phyloP scores from a whole-genome alignment of 768 basidiomycete genomes.

The Lentinula sp. region DNA sequence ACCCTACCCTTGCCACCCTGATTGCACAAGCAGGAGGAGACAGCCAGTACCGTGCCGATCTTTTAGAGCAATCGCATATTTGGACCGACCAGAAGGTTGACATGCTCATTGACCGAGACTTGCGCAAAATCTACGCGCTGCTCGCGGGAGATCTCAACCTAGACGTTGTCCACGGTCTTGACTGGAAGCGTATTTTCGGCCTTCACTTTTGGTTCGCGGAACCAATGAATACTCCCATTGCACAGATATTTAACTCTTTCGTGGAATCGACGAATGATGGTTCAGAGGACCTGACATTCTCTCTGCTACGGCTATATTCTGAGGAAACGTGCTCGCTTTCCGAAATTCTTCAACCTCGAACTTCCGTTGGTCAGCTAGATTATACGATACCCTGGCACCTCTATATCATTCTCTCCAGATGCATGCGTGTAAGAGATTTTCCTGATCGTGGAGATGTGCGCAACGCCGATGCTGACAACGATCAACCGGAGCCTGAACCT shows the following conservation, averaged over 20 bases:
- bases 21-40: slow-evolving; percentile 85
- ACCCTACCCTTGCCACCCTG: slow-evolving; percentile 82
- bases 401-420: slow-evolving; percentile 80
- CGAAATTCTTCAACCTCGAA: slow-evolving; percentile 54
- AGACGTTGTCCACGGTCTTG: slow-evolving; percentile 64
- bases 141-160: slow-evolving; percentile 68
- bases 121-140: slow-evolving; percentile 78
- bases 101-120: slow-evolving; percentile 54
- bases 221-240: slow-evolving; percentile 62
- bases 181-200: slow-evolving; percentile 94
- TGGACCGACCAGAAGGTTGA: slow-evolving; percentile 81
- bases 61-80: slow-evolving; percentile 67
- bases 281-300: slow-evolving; percentile 70
- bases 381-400: slow-evolving; percentile 89
- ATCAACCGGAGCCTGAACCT: slow-evolving; percentile 22
- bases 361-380: slow-evolving; percentile 73
- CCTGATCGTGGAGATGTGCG: slow-evolving; percentile 62
- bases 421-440: slow-evolving; percentile 80
- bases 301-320: slow-evolving; percentile 73
- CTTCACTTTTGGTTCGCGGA: slow-evolving; percentile 86
- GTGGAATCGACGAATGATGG: slow-evolving; percentile 38
- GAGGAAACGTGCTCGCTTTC: slow-evolving; percentile 68
- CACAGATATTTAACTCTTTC: slow-evolving; percentile 63
- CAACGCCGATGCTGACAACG: slow-evolving; percentile 25
- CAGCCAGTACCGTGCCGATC: slow-evolving; percentile 62